Percentiles rank a stretch among this genome's conserved stretches.
These are phyloP conservation scores for Neurospora sp. DNA, from an alignment of 495 filamentous ascomycete species.

Conservation along the genomic window DNA sequence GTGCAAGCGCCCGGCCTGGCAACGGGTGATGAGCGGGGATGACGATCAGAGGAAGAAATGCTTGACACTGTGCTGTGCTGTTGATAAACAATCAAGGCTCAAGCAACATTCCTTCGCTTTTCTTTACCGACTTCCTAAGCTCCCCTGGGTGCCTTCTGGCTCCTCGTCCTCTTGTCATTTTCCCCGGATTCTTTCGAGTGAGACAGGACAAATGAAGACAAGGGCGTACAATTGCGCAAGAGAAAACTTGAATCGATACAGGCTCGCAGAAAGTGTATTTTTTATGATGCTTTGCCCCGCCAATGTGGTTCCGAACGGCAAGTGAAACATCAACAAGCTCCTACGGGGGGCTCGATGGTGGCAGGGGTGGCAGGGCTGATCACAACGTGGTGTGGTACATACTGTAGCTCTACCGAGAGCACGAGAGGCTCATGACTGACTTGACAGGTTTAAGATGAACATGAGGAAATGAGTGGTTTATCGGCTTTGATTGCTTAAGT, in stretches of 20 bases:
- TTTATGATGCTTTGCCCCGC: neutral
- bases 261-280: neutral
- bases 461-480: neutral
- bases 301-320: neutral
- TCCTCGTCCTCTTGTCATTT: neutral
- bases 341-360: neutral
- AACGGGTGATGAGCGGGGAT: neutral
- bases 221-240: neutral
- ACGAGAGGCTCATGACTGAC: neutral
- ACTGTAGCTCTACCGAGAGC: neutral
- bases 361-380: neutral
- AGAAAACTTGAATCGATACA: neutral
- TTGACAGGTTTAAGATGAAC: neutral
- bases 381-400: neutral
- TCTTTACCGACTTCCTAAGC: no score
- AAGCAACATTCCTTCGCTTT: neutral
- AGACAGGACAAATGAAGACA: neutral
- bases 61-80: neutral
- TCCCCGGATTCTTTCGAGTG: neutral
- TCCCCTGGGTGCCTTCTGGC: no score
- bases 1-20: neutral
- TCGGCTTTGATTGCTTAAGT: neutral
- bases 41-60: neutral
- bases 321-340: neutral
- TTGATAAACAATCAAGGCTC: neutral